Evolutionary conservation across 495 filamentous ascomycete species (phyloP), one percentile per base, ranked within the genome.

Genomic region (Hypomontagnella submonticulosa): DNA sequence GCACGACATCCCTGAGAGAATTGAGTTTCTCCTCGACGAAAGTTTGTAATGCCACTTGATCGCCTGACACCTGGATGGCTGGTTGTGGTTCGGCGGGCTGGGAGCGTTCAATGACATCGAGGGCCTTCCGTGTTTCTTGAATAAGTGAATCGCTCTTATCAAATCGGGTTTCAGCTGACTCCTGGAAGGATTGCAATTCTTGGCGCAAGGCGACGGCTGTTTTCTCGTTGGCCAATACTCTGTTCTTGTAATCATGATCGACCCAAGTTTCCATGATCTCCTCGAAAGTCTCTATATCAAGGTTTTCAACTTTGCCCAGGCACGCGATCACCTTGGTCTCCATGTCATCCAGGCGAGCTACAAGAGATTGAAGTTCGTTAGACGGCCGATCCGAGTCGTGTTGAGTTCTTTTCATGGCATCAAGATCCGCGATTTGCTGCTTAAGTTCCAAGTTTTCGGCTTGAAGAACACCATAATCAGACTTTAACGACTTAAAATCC

Each of bases 211-310:
- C 19, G 12, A 47, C 19, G 15, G 42, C 47, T 2, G 47, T 38
- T 23, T 58, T 65, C 9, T 69, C 59, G 23, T 61, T 50, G 4
- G 42, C 20, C 5, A 59, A 15, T 13, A 68, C 41, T 20, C 59
- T 70, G 10, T 57, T 56, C 57, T 69, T 69, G 33, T 71, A 58
- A 41, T 71, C 67, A 32, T 71, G 56, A 5, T 54, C 59, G 2
- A 66, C 57, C 71, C 71, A 74, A 2, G 52, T 43, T 10, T 65
- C 59, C 1, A 58, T 41, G 1, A 74, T 63, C 20, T 74, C 69
- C 27, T 70, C 64, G 4, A 63, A 62, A 0, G 57, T 61, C 8
- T 47, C 40, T 57, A 72, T 56, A 11, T 74, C 71, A 10, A 74
- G 49, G n/a, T 70, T 63, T 34, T 67, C 66, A 38, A 72, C 55